phyloP scores from a whole-genome alignment of 192 early-diverging fungal species.

The Phycomyces blakesleeanus region DNA sequence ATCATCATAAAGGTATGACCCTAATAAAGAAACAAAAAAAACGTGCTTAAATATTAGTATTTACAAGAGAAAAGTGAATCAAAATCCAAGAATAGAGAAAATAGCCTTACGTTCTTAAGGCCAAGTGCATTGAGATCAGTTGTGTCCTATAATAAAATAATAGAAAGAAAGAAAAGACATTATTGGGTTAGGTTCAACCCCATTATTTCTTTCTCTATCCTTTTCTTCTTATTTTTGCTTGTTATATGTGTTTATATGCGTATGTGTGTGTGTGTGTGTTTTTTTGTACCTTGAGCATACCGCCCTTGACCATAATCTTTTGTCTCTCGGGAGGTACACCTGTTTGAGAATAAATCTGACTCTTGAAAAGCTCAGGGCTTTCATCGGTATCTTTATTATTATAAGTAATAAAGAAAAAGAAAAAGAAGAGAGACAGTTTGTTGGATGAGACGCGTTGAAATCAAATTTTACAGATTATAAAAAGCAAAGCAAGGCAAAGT shows the following conservation, averaged over 20 bases:
- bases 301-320: conserved; percentile 93
- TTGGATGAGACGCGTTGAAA: not conserved
- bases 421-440: too few relatives aligned
- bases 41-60: too few relatives aligned
- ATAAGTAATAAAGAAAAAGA: too few relatives aligned
- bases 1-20: conserved; percentile 78
- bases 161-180: not conserved
- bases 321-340: conserved; percentile 90
- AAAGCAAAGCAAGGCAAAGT: too few relatives aligned
- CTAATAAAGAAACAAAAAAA: conserved; percentile 14
- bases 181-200: not conserved
- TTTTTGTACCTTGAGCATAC: conserved; percentile 70
- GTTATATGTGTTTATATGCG: too few relatives aligned
- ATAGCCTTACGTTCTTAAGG: conserved; percentile 67
- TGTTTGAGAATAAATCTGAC: conserved; percentile 85
- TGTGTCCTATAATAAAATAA: conserved; percentile 76
- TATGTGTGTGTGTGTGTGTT: too few relatives aligned
- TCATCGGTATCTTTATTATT: conserved; percentile 62
- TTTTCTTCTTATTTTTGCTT: too few relatives aligned
- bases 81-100: too few relatives aligned
- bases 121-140: conserved; percentile 69
- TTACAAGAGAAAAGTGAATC: too few relatives aligned
- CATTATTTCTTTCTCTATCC: not conserved
- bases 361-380: conserved; percentile 79
- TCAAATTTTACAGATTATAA: not conserved